These are phyloP conservation scores for Crucibulum laeve DNA, from an alignment of 768 basidiomycete genomes.

Conservation along the genomic window DNA sequence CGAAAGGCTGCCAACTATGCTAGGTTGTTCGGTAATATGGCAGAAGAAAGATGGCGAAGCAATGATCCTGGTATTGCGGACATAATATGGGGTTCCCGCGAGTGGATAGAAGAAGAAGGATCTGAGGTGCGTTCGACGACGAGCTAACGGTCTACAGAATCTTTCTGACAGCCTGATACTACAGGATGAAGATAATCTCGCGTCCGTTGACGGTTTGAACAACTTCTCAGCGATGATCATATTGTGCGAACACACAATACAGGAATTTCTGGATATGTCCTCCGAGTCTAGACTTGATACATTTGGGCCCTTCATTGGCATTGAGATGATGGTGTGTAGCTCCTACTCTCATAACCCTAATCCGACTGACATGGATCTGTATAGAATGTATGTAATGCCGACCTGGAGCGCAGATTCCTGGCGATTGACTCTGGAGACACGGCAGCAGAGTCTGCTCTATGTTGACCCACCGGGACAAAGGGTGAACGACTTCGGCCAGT, in stretches of 20 bases:
- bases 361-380: too few species aligned
- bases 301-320: slow-evolving; percentile 45
- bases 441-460: too few species aligned
- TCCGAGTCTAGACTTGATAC: slow-evolving; percentile 40
- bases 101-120: slow-evolving; percentile 58
- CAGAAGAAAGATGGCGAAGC: slow-evolving; percentile 44
- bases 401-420: too few species aligned
- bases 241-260: slow-evolving; percentile 47
- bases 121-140: slow-evolving; percentile 35
- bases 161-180: slow-evolving; percentile 17
- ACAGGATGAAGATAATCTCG: slow-evolving; percentile 56
- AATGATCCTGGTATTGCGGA: slow-evolving; percentile 34
- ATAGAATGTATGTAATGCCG: too few species aligned
- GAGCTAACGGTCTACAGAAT: neutral
- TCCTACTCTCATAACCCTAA: too few species aligned
- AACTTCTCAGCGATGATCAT: slow-evolving; percentile 64
- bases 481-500: too few species aligned
- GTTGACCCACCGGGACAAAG: too few species aligned
- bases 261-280: slow-evolving; percentile 50
- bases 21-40: slow-evolving; percentile 56
- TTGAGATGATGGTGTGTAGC: too few species aligned
- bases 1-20: slow-evolving; percentile 52
- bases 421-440: too few species aligned
- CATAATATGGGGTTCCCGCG: slow-evolving; percentile 52
- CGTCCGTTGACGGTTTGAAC: slow-evolving; percentile 60